Conservation (phyloP, 305 asterid genomes). For the Rubia balearica region DNA sequence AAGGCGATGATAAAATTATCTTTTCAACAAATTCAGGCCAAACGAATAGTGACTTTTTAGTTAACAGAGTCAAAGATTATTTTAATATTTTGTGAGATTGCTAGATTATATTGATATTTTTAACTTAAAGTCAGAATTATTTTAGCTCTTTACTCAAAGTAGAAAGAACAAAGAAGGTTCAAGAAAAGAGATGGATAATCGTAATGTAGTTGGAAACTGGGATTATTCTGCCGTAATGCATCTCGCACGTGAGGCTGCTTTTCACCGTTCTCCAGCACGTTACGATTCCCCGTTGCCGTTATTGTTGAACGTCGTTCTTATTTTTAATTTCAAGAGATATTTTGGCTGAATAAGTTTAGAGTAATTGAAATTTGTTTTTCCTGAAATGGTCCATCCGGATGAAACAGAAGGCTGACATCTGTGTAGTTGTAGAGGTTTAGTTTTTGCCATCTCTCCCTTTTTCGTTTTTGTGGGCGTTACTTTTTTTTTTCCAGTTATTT, state of each 20-base stretch:
- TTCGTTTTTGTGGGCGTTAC: background rate
- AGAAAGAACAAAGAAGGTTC: background rate
- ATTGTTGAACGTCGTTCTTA: constrained; percentile 16
- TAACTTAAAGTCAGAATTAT: too few relatives aligned
- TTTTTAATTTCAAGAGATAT: too few relatives aligned
- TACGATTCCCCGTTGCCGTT: constrained; percentile 22
- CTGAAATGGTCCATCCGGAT: background rate
- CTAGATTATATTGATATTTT: too few relatives aligned
- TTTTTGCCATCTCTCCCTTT: background rate
- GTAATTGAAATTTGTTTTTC: too few relatives aligned
- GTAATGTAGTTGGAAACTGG: constrained; percentile 6
- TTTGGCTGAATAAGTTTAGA: too few relatives aligned
- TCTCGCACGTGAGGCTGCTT: constrained; percentile 39
- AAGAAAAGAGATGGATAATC: background rate
- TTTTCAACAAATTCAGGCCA: too few relatives aligned
- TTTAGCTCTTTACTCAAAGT: too few relatives aligned
- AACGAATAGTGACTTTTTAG: too few relatives aligned
- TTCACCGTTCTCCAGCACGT: constrained; percentile 28
- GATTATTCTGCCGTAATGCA: constrained; percentile 27
- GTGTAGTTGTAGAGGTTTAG: constrained; percentile 17
- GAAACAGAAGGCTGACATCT: constrained; percentile 22
- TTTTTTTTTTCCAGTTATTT: constrained; percentile 1
- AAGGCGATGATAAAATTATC: too few relatives aligned
- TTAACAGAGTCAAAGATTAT: too few relatives aligned
- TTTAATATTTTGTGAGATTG: too few relatives aligned